Evolutionary conservation across 2,329 filamentous ascomycete genomes (phyloP), one percentile per base, ranked within the genome.

Genomic region (Botryosphaeria dothidea): DNA sequence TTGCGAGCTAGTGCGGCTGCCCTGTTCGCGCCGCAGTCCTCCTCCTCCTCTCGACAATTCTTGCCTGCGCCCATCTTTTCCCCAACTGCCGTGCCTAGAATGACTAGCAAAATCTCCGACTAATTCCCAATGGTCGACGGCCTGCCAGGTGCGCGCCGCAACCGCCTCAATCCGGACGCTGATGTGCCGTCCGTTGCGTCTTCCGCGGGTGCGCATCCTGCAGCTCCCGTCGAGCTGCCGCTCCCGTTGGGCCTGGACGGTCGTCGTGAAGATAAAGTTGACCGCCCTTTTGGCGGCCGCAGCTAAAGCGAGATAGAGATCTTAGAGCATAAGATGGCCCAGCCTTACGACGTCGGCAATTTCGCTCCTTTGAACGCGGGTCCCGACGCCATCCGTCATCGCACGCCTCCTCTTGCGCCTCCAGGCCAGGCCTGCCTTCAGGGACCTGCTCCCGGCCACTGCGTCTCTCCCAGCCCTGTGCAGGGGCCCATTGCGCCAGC

Each of bases 101-200:
- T 62, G 38, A 63, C 61, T 63, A 45, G 56, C 9, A 31, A 45
- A 46, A 45, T 60, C 56, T 60, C 56, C 41, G 56, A 23, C 25
- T 9, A 46, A 31, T 41, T 41, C 51, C 51, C 21, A 56, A 19
- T 41, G 31, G 51, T 21, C 41, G 25, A n/a, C 29, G 2, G 7
- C 23, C 25, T 9, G 23, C 17, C 41, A 60, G 56, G n/a, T 21
- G 19, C n/a, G 27, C 54, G 36, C 36, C 19, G 54, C 54, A 25
- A 11, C 51, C 21, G 34, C 36, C 4, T 25, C 17, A 21, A 1
- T 17, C 15, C 23, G 31, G 15, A 8, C 5, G 23, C 11, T 1
- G 36, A 19, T 41, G n/a, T n/a, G n/a, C 49, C 29, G 49, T 7
- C n/a, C n/a, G 29, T 27, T 21, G 49, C 29, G 8, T 36, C 49